A percentile compares a stretch with the other conserved stretches of the same genome.
Conservation (phyloP, 495 filamentous ascomycete genomes). For the Penicillium angulare region DNA sequence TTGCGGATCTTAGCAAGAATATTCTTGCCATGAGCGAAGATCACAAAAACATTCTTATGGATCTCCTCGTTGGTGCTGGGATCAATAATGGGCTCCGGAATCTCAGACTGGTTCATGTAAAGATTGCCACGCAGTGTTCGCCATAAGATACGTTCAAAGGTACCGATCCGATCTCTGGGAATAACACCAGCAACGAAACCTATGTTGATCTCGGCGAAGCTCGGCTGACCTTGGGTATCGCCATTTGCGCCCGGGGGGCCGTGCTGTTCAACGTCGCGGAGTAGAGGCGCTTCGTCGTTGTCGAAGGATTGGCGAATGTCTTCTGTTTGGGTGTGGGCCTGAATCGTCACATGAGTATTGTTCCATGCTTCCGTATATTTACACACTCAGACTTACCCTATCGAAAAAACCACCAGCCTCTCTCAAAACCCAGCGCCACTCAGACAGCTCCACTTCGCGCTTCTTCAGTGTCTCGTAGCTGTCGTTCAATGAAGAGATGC, state of each 20-base stretch:
- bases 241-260: conserved; percentile 56
- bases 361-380: conserved; percentile 17
- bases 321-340: conserved; percentile 91
- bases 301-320: conserved; percentile 92
- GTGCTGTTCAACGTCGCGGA: conserved; percentile 85
- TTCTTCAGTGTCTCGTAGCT: conserved; percentile 98
- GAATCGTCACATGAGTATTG: conserved; percentile 13
- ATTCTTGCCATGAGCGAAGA: conserved; percentile 97
- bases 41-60: conserved; percentile 98
- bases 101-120: conserved; percentile 99
- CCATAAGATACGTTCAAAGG: conserved; percentile 97
- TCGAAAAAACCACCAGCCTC: conserved; percentile 98
- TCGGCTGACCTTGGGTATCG: conserved; percentile 71
- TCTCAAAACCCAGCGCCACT: conserved; percentile 95
- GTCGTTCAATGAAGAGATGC: conserved; percentile 87
- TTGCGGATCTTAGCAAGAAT: conserved; percentile 98
- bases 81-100: conserved; percentile 90
- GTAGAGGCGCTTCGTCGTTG: conserved; percentile 76
- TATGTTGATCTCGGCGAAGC: conserved; percentile 95
- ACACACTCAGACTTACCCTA: conserved; percentile 45
- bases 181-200: conserved; percentile 99
- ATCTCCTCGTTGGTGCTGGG: conserved; percentile 86
- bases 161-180: conserved; percentile 83
- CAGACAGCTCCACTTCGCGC: conserved; percentile 91
- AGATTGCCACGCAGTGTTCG: conserved; percentile 94